A percentile compares a stretch with the other conserved stretches of the same genome.
phyloP scores from a whole-genome alignment of 1,284 basidiomycete genomes.

The Coriolopsis trogii region DNA sequence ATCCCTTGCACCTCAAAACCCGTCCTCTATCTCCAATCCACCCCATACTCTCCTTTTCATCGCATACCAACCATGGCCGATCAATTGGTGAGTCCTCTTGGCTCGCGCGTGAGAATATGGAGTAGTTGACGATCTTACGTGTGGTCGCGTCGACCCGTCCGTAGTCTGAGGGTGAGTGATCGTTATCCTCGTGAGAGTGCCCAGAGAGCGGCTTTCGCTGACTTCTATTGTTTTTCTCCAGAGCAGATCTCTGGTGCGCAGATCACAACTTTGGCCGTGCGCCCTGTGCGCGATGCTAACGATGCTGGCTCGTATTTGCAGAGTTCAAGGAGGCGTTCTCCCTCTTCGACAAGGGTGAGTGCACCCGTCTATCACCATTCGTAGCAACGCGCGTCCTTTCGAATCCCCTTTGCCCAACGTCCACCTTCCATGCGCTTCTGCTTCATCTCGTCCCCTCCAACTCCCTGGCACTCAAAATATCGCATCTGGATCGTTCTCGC shows the following conservation, averaged over 20 bases:
- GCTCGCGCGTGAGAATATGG: not conserved
- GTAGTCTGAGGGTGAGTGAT: slow-evolving; percentile 67
- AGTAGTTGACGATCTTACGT: not conserved
- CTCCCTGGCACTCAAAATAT: too few relatives aligned
- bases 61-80: slow-evolving; percentile 55
- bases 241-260: slow-evolving; percentile 69
- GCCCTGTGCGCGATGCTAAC: not conserved
- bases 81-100: slow-evolving; percentile 57
- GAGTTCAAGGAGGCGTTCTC: slow-evolving; percentile 93
- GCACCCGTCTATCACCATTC: slow-evolving; percentile 10
- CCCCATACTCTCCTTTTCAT: slow-evolving; percentile 15
- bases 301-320: slow-evolving; percentile 33
- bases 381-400: slow-evolving; percentile 1
- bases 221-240: slow-evolving; percentile 32
- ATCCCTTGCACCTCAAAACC: slow-evolving; percentile 23
- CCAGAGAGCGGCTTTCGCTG: slow-evolving; percentile 12
- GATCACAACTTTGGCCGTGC: slow-evolving; percentile 23
- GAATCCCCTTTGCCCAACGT: slow-evolving; percentile 12
- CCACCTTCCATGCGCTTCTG: not conserved
- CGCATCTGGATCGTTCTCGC: too few relatives aligned
- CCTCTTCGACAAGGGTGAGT: slow-evolving; percentile 88
- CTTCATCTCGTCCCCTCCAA: not conserved
- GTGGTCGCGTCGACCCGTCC: not conserved
- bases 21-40: slow-evolving; percentile 16
- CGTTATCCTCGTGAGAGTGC: slow-evolving; percentile 20